Conservation (phyloP, 352 stramenopile species). For the Pythium myriotylum region DNA sequence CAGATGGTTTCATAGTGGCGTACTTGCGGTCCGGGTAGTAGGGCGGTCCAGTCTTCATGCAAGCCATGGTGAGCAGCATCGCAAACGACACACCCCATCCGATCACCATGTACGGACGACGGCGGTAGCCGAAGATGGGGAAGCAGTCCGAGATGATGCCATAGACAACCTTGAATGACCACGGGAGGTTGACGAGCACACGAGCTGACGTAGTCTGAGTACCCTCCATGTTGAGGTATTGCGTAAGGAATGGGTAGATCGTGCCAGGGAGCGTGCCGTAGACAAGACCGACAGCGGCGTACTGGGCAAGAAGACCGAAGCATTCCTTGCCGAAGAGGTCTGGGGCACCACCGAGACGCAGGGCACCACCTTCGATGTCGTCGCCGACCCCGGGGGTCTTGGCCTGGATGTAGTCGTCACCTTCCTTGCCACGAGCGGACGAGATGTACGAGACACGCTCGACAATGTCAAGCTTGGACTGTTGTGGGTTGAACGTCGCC, state of each 20-base stretch:
- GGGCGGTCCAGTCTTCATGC: slow-evolving; percentile 17
- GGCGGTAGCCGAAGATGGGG: slow-evolving; percentile 37
- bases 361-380: slow-evolving; percentile 30
- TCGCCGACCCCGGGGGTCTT: slow-evolving; percentile 19
- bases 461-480: slow-evolving; percentile 19
- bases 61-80: slow-evolving; percentile 25
- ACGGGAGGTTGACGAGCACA: slow-evolving; percentile 28
- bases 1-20: slow-evolving; percentile 23
- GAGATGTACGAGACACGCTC: slow-evolving; percentile 31
- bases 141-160: slow-evolving; percentile 32
- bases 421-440: slow-evolving; percentile 14
- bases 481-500: background rate
- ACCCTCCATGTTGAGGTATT: slow-evolving; percentile 38
- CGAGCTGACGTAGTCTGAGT: slow-evolving; percentile 26
- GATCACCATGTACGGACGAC: slow-evolving; percentile 42
- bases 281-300: slow-evolving; percentile 20
- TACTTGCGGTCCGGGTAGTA: slow-evolving; percentile 34
- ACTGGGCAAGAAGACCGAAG: slow-evolving; percentile 27
- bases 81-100: slow-evolving; percentile 29
- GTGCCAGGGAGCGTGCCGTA: slow-evolving; percentile 28
- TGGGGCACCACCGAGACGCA: slow-evolving; percentile 25
- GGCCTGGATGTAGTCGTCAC: slow-evolving; percentile 22
- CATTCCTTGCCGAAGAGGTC: slow-evolving; percentile 29
- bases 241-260: slow-evolving; percentile 32
- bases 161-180: slow-evolving; percentile 42